These are phyloP conservation scores for Exutisphaerella laricina DNA, from an alignment of 2,329 filamentous ascomycete species.

Conservation along the genomic window DNA sequence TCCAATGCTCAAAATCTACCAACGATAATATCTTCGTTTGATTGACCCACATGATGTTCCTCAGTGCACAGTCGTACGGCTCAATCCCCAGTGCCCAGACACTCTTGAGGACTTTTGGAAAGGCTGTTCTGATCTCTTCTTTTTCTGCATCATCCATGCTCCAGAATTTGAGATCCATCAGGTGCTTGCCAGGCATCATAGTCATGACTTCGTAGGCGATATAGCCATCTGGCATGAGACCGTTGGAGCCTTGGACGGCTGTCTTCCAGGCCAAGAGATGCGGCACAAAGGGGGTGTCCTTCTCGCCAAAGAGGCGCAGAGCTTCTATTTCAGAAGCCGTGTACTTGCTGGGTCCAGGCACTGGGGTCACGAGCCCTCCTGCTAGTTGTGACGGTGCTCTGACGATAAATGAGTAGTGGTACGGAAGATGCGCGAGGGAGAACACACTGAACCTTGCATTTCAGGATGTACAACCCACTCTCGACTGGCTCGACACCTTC, in stretches of 20 bases:
- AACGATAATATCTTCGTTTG: constrained; percentile 20
- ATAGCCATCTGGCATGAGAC: constrained; percentile 27
- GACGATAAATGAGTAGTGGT: background rate
- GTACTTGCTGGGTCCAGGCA: constrained; percentile 23
- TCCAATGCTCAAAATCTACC: constrained; percentile 32
- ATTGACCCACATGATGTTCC: constrained; percentile 29
- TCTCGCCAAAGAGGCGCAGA: constrained; percentile 20
- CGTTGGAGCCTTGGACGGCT: constrained; percentile 17
- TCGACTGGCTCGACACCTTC: constrained; percentile 2
- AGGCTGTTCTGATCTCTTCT: constrained; percentile 23
- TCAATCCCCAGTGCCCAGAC: constrained; percentile 27
- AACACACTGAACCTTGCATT: constrained; percentile 29
- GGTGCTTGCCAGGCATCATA: constrained; percentile 24
- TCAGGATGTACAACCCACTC: constrained; percentile 21
- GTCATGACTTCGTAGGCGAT: constrained; percentile 29
- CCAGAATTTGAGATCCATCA: constrained; percentile 30
- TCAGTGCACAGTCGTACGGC: constrained; percentile 29
- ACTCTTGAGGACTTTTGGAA: constrained; percentile 20
- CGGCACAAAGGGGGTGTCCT: constrained; percentile 18
- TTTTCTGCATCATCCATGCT: constrained; percentile 17
- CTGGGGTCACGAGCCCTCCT: constrained; percentile 20
- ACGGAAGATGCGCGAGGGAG: background rate
- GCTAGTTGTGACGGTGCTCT: constrained; percentile 26
- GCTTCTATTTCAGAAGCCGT: constrained; percentile 27
- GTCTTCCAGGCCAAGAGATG: constrained; percentile 24